A percentile compares a stretch with the other conserved stretches of the same genome.
Conservation (phyloP, 2,329 filamentous ascomycete species). For the Fulvia fulva region DNA sequence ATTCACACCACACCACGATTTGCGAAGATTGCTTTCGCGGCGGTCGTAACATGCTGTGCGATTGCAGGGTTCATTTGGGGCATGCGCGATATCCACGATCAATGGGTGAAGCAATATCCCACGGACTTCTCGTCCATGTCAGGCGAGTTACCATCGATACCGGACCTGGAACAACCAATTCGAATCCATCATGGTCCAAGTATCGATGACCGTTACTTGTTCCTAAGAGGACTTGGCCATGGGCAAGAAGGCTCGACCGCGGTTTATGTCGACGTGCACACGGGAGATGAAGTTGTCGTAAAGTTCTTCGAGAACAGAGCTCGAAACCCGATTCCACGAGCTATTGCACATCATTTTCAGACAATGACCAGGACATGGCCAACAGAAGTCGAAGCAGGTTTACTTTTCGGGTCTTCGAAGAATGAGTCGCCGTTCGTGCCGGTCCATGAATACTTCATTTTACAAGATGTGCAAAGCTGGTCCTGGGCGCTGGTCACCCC, state of each 20-base stretch:
- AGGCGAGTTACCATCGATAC: not conserved
- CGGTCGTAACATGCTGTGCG: not conserved
- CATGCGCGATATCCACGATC: conserved; percentile 12
- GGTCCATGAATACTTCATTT: conserved; percentile 19
- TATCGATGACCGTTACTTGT: conserved; percentile 17
- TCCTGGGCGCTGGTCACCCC: conserved; percentile 19
- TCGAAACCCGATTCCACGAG: conserved; percentile 7
- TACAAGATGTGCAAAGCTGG: conserved; percentile 4
- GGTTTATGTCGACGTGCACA: conserved; percentile 10
- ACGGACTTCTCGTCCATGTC: conserved; percentile 14
- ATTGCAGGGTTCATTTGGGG: conserved; percentile 9
- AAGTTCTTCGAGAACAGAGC: conserved; percentile 12
- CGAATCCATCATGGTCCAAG: conserved; percentile 1
- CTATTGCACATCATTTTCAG: not conserved
- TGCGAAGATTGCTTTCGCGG: not conserved
- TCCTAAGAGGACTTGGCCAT: conserved; percentile 9
- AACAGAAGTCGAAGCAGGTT: conserved; percentile 20
- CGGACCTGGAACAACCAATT: conserved; percentile 3
- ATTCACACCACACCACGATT: not conserved
- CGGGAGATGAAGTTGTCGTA: conserved; percentile 13
- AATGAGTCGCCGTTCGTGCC: conserved; percentile 9
- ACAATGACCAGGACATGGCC: conserved; percentile 15
- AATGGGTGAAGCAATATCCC: conserved; percentile 11
- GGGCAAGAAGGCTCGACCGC: conserved; percentile 17
- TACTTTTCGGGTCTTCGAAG: conserved; percentile 3